Percentiles rank a stretch among this genome's conserved stretches.
phyloP scores from a whole-genome alignment of 257 asterid genomes.

The Solanum neorickii region DNA sequence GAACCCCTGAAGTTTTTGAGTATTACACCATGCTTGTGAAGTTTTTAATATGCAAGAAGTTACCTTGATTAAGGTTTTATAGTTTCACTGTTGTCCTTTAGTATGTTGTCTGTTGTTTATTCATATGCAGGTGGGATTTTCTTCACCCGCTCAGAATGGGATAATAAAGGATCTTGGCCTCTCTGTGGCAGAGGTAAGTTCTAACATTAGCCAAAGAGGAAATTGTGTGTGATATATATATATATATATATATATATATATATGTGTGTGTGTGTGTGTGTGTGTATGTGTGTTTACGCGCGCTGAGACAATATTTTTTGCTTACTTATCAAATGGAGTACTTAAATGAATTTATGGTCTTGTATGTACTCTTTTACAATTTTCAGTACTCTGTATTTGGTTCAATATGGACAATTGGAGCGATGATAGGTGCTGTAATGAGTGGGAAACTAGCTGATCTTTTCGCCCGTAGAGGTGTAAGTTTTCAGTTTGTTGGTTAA shows the following conservation, averaged over 20 bases:
- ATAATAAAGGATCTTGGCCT: constrained; percentile 61
- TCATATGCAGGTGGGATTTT: constrained; percentile 56
- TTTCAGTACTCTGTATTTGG: constrained; percentile 81
- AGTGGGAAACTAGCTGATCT: constrained; percentile 86
- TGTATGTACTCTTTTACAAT: not conserved
- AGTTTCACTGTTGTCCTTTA: not conserved
- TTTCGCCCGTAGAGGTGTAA: constrained; percentile 72
- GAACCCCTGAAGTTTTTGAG: not conserved
- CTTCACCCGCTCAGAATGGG: constrained; percentile 79
- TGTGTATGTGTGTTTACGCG: too few species aligned
- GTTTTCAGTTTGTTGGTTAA: constrained; percentile 3
- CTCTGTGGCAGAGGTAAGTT: constrained; percentile 52
- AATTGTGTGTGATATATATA: not conserved
- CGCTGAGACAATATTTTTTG: not conserved
- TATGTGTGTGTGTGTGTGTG: too few species aligned
- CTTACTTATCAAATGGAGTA: not conserved
- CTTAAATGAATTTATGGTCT: not conserved
- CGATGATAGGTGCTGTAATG: constrained; percentile 71
- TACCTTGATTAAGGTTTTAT: not conserved
- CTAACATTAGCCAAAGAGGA: not conserved
- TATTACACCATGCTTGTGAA: not conserved
- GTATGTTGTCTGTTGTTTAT: not conserved
- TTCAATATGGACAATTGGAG: constrained; percentile 80
- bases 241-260: not conserved
- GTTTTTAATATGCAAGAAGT: not conserved